These are phyloP conservation scores for Leishmania tropica DNA, from an alignment of 208 protist species.

Conservation along the genomic window DNA sequence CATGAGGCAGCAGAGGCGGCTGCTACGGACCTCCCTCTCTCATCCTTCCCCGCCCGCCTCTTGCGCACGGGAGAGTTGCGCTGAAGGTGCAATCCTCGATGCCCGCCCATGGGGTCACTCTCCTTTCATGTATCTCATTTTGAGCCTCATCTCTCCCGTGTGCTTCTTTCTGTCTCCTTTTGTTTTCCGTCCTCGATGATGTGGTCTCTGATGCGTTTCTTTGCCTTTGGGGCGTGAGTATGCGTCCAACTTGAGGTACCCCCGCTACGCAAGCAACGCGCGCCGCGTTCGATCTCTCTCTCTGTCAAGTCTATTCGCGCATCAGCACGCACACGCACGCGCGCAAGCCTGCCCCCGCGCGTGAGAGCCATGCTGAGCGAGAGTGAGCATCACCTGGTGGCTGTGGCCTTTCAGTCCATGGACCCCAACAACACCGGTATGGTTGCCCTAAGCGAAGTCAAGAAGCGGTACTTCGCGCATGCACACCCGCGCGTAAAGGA, in stretches of 20 bases:
- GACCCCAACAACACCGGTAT: constrained; percentile 42
- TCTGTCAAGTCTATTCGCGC: neutral
- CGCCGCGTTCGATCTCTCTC: neutral
- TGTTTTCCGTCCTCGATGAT: neutral
- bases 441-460: constrained; percentile 53
- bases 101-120: neutral
- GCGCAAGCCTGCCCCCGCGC: neutral
- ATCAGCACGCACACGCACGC: neutral
- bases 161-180: neutral
- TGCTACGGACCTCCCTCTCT: neutral
- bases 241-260: too few species aligned
- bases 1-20: neutral
- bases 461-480: constrained; percentile 58
- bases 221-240: neutral
- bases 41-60: neutral
- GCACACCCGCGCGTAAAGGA: constrained; percentile 79
- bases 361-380: constrained; percentile 26
- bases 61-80: neutral
- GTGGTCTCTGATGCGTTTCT: neutral
- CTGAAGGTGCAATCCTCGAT: neutral
- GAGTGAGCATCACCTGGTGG: constrained; percentile 36
- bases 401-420: constrained; percentile 64
- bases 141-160: neutral
- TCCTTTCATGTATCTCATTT: neutral
- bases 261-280: neutral